phyloP scores from a whole-genome alignment of 192 early-diverging fungal genomes.

The Linnemannia elongata region DNA sequence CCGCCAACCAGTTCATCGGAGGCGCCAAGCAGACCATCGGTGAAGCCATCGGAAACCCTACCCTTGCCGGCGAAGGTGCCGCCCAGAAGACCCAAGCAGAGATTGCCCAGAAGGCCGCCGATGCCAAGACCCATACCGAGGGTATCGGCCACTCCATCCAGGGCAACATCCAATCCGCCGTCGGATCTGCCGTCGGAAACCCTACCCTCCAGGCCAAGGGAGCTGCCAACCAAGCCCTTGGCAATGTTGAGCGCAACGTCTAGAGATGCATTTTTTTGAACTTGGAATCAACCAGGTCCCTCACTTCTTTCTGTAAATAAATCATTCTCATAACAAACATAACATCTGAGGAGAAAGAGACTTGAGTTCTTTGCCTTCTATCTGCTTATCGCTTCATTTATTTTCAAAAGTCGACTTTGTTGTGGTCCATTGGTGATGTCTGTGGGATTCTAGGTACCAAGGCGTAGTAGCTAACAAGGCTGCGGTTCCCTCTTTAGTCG shows the following conservation, averaged over 20 bases:
- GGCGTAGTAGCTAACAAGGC: too few species aligned
- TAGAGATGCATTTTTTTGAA: neutral
- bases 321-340: too few species aligned
- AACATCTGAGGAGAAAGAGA: too few species aligned
- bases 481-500: too few species aligned
- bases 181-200: slow-evolving; percentile 18
- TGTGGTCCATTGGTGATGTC: too few species aligned
- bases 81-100: slow-evolving; percentile 12
- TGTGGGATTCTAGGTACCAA: too few species aligned
- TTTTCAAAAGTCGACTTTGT: too few species aligned
- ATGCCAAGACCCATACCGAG: slow-evolving; percentile 22
- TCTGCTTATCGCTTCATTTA: too few species aligned
- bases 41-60: slow-evolving; percentile 3
- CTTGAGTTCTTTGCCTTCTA: too few species aligned
- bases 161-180: slow-evolving; percentile 17
- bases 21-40: slow-evolving; percentile 26
- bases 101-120: slow-evolving; percentile 13
- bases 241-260: slow-evolving; percentile 10
- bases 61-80: slow-evolving; percentile 12
- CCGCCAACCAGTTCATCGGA: slow-evolving; percentile 18
- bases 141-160: slow-evolving; percentile 15
- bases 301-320: too few species aligned
- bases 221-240: slow-evolving; percentile 6
- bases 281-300: too few species aligned
- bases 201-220: slow-evolving; percentile 14